Evolutionary conservation across 805 yeast species (phyloP), one percentile per base, ranked within the genome.

Genomic region (Scheffersomyces ergatensis): DNA sequence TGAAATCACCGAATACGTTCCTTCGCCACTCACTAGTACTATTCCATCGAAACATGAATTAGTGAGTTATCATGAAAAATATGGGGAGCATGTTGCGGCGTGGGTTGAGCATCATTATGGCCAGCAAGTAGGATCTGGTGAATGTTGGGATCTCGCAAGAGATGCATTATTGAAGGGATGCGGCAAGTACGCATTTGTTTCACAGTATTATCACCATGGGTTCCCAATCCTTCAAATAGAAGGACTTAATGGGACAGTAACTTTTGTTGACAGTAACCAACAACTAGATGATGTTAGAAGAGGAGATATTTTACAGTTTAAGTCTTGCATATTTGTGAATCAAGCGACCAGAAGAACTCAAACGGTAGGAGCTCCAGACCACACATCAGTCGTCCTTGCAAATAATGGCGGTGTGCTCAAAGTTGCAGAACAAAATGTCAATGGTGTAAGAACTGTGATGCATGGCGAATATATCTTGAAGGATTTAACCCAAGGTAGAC

Each of bases 131-230:
- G 82, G 80, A 2, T 55, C 69, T 30, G 84, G 84, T 5, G 83
- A 78, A 48, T 78, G 84, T 48, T 78, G 83, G 83, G 79, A 79
- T 25, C 65, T 78, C 42, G 83, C 82, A 0, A 72, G 66, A 38
- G 76, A 76, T 36, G 81, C 83, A 0, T 58, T 78, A 32, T 54
- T 61, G 36, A 72, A 74, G 43, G 78, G 79, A 0, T 77, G 83
- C 51, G 83, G 83, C 0, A 74, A 69, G 21, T 78, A 76, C 51
- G 82, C 83, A 0, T 77, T 78, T 55, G 72, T 76, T 2, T 72
- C 78, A 13, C 59, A 66, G 13, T 76, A 75, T 14, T 50, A 55
- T 12, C 64, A 57, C 17, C 83, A 78, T 48, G 83, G 83, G 1
- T 68, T 38, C 37, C 73, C 73, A 1, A 60, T 68, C 26, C 50